A percentile compares a stretch with the other conserved stretches of the same genome.
phyloP scores from a whole-genome alignment of 805 yeast species.

The Candida maltosa region DNA sequence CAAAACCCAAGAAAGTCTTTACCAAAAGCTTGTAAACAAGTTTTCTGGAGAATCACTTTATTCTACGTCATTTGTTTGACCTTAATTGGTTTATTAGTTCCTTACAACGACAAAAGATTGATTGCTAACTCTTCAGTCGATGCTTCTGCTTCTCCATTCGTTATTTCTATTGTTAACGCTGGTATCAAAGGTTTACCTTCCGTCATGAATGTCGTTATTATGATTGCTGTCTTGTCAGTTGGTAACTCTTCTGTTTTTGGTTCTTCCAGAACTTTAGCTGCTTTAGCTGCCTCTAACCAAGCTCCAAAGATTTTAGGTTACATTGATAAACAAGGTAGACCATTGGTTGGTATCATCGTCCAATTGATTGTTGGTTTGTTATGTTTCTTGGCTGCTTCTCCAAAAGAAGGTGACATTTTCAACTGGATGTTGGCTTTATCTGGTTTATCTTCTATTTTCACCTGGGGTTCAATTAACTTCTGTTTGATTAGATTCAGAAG shows the following conservation, averaged over 20 bases:
- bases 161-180: slow-evolving; percentile 62
- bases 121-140: slow-evolving; percentile 41
- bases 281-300: slow-evolving; percentile 60
- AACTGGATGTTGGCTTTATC: slow-evolving; percentile 63
- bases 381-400: slow-evolving; percentile 59
- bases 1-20: slow-evolving; percentile 28
- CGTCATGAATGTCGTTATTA: slow-evolving; percentile 65
- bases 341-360: slow-evolving; percentile 52
- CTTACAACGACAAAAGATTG: slow-evolving; percentile 21
- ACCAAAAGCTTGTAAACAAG: slow-evolving; percentile 36
- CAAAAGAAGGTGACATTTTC: slow-evolving; percentile 53
- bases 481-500: slow-evolving; percentile 60
- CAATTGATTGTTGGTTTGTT: slow-evolving; percentile 57
- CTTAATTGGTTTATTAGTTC: slow-evolving; percentile 24
- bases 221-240: slow-evolving; percentile 68
- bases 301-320: slow-evolving; percentile 58
- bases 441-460: slow-evolving; percentile 59
- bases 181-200: slow-evolving; percentile 65
- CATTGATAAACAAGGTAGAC: slow-evolving; percentile 67
- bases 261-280: slow-evolving; percentile 62
- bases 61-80: slow-evolving; percentile 31
- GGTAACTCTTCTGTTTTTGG: slow-evolving; percentile 71
- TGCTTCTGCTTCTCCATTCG: slow-evolving; percentile 78
- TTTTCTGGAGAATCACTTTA: slow-evolving; percentile 35
- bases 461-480: slow-evolving; percentile 61